Evolutionary conservation across 2,329 filamentous ascomycete genomes (phyloP).

Genomic region (Gyromitra esculenta): DNA sequence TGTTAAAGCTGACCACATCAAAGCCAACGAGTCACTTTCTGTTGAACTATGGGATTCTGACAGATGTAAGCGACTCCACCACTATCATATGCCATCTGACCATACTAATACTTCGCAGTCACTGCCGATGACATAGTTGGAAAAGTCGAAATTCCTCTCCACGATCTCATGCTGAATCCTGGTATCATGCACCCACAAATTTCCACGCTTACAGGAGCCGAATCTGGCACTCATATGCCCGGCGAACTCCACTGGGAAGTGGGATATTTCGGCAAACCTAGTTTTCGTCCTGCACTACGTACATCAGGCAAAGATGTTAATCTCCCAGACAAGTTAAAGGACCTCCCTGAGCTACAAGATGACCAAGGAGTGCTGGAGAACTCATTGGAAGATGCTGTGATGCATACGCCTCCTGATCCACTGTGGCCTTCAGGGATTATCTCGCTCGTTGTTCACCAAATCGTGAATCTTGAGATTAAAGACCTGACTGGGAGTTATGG

Average conservation of each 20-base stretch:
- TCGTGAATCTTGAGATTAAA: conserved; percentile 91
- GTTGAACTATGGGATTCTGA: conserved; percentile 98
- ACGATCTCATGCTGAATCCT: conserved; percentile 93
- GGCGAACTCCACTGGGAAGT: conserved; percentile 96
- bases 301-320: conserved; percentile 86
- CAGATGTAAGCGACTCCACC: conserved; percentile 64
- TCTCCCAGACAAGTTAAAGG: conserved; percentile 74
- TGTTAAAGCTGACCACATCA: conserved; percentile 88
- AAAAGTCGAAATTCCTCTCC: conserved; percentile 91
- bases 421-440: conserved; percentile 92
- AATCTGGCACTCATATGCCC: conserved; percentile 87
- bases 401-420: conserved; percentile 92
- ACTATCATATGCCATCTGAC: conserved; percentile 58
- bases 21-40: conserved; percentile 89
- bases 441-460: conserved; percentile 88
- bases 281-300: conserved; percentile 82
- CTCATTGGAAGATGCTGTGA: conserved; percentile 81
- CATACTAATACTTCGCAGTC: conserved; percentile 20
- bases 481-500: conserved; percentile 87
- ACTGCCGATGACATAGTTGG: conserved; percentile 95
- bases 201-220: conserved; percentile 82
- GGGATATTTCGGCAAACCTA: conserved; percentile 90
- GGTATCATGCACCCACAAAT: conserved; percentile 91
- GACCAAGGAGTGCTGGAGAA: conserved; percentile 82
- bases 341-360: conserved; percentile 82